Percentiles rank a stretch among this genome's conserved stretches.
Conservation (phyloP, 2,329 filamentous ascomycete species). For the Diaporthe sp. region DNA sequence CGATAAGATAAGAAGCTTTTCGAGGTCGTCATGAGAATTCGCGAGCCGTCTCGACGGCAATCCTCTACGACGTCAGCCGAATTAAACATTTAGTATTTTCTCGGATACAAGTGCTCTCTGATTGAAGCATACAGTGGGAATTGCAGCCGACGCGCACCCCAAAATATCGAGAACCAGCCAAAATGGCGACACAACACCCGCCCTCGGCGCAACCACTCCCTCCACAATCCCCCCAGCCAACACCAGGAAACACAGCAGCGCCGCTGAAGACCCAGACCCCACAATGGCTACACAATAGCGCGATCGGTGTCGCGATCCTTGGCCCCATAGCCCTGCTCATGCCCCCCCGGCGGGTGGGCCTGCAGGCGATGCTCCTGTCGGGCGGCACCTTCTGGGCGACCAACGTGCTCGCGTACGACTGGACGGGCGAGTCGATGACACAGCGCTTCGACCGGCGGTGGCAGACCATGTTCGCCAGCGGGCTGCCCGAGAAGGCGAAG, state of each 20-base stretch:
- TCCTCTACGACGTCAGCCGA: neutral
- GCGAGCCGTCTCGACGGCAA: neutral
- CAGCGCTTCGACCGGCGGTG: slow-evolving; percentile 61
- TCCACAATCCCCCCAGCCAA: slow-evolving; percentile 9
- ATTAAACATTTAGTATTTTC: neutral
- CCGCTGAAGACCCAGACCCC: slow-evolving; percentile 45
- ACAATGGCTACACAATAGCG: slow-evolving; percentile 60
- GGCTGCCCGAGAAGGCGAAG: slow-evolving; percentile 70
- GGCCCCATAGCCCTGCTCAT: slow-evolving; percentile 63
- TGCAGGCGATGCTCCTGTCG: slow-evolving; percentile 65
- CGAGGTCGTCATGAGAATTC: slow-evolving; percentile 27
- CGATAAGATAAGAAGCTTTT: slow-evolving; percentile 41
- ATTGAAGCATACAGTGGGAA: neutral
- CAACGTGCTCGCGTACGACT: slow-evolving; percentile 70
- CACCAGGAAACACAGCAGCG: slow-evolving; percentile 11
- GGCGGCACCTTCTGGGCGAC: slow-evolving; percentile 66
- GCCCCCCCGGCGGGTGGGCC: slow-evolving; percentile 65
- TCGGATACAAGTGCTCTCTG: neutral
- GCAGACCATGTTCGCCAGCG: slow-evolving; percentile 61
- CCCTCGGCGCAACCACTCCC: slow-evolving; percentile 34
- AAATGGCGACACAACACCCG: slow-evolving; percentile 38
- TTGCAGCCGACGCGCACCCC: neutral
- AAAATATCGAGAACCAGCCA: neutral
- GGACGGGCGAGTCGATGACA: slow-evolving; percentile 67
- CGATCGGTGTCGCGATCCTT: slow-evolving; percentile 63